Evolutionary conservation across 495 filamentous ascomycete genomes (phyloP), one percentile per base, ranked within the genome.

Genomic region (Pyrenula massariospora): DNA sequence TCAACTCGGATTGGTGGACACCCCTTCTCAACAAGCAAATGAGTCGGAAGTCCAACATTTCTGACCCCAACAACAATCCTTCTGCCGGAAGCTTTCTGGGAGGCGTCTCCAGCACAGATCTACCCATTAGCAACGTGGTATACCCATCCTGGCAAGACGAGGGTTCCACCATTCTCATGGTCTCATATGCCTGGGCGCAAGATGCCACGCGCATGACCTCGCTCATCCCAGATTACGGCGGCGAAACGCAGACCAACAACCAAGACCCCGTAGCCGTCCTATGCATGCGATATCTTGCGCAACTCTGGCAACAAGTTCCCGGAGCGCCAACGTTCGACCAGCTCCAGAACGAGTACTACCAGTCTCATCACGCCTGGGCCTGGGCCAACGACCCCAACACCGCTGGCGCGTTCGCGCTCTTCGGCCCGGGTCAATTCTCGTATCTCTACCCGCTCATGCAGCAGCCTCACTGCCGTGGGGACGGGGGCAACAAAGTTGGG

Each of bases 341-440:
- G 31, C 31, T 42, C 31, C 31, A 42, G 31, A 42, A 42, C 31
- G 8, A 42, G 31, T 42, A 42, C 8, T 71, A 70, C 57, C 48
- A 60, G 11, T 58, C 57, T 0, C 66, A 70, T 57, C 67, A 70
- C 55, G 65, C 66, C 15, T 71, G 56, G 23, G 65, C 67, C 12
- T 76, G 70, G 72, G 62, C 61, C 20, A 57, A 65, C 22, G 67
- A 75, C 56, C 66, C 64, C 1, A 60, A 55, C n/a, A 67, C 70
- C 24, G 60, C 62, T 11, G 73, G 71, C n/a, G 71, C 74, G 2
- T 77, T 75, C 51, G 73, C 74, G 2, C 64, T 69, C 2, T 77
- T 76, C 54, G 67, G 72, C 5, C 73, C 74, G 1, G 67, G 67
- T 11, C 72, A 77, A 57, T 76, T 76, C 61, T 49, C 54, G 50